phyloP scores from a whole-genome alignment of 768 basidiomycete genomes.

The Hygrocybe punicea region DNA sequence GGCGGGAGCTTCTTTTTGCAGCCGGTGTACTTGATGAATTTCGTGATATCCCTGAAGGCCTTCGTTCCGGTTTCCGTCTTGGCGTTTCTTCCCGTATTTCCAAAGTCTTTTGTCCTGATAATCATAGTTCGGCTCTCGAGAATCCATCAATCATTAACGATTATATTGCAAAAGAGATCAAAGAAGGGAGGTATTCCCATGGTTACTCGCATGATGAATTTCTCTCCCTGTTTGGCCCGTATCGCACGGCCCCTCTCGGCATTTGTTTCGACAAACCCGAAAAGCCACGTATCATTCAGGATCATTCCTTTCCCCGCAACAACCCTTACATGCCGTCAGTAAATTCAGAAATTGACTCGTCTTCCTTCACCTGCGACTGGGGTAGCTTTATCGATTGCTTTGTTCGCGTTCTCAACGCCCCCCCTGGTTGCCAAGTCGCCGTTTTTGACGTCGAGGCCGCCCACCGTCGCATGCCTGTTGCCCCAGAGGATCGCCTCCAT shows the following conservation, averaged over 20 bases:
- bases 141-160: neutral
- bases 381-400: too few relatives aligned
- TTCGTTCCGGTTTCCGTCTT: too few relatives aligned
- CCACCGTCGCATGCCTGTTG: too few relatives aligned
- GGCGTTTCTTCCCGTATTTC: too few relatives aligned
- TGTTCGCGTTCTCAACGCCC: too few relatives aligned
- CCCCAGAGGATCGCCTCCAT: too few relatives aligned
- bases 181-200: neutral
- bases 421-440: too few relatives aligned
- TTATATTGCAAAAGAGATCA: constrained; percentile 1
- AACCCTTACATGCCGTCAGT: constrained; percentile 5
- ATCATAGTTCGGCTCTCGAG: constrained; percentile 2
- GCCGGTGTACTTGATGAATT: constrained; percentile 11
- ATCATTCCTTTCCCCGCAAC: constrained; percentile 16
- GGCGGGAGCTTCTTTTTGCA: neutral
- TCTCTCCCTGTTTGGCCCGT: neutral
- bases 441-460: too few relatives aligned
- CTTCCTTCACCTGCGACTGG: too few relatives aligned
- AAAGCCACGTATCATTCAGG: constrained; percentile 11
- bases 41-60: too few relatives aligned
- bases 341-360: constrained; percentile 7
- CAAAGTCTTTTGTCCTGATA: too few relatives aligned
- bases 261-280: neutral
- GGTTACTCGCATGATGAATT: too few relatives aligned
- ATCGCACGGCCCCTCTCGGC: neutral